Evolutionary conservation across 345 rosid species (phyloP), one percentile per base, ranked within the genome.

Genomic region (Eucalyptus grandis): DNA sequence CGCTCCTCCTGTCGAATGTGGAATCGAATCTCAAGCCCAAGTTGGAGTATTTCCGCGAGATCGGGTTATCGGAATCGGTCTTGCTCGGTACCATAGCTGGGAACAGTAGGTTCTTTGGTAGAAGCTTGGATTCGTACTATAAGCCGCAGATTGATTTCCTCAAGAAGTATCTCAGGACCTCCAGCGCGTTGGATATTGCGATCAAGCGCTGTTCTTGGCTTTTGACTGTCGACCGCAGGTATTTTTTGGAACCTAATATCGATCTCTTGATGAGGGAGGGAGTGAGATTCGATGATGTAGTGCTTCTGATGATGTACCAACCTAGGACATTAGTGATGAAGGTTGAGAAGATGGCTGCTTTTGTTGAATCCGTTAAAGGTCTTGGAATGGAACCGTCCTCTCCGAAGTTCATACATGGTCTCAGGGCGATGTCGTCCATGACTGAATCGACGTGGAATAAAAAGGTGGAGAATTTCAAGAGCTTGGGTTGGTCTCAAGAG

Each of bases 401-500:
- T 37, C 13, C 62, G 30, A 54, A 83, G 30, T 92, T 91, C 86
- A 8, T 89, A 9, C 87, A 86, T 54, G 92, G 91, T 56, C n/a
- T 91, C 21, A 46, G 86, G 30, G 90, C 72, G 14, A 88, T 89
- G 62, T 8, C 89, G 22, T 46, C 58, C 6, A 37, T 90, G 86
- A 83, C 30, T 14, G 91, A 88, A 7, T 21, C 86, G 5, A 87
- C 88, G 24, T 83, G 90, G 91, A 87, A 88, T 85, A 89, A 46
- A 82, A 91, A 88, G 88, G 87, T 91, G 14, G 90, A 89, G 40
- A 6, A 90, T 26, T n/a, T 91, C 37, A 86, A 91, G 90, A 91
- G 92, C 80, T 19, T 90, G 50, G 94, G 94, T 5, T 92, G 91
- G 90, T 90, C 82, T 27, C 86, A 90, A 40, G 90, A 91, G 56